phyloP scores from a whole-genome alignment of 2,329 filamentous ascomycete species.

The Sordariomycetes sp. region DNA sequence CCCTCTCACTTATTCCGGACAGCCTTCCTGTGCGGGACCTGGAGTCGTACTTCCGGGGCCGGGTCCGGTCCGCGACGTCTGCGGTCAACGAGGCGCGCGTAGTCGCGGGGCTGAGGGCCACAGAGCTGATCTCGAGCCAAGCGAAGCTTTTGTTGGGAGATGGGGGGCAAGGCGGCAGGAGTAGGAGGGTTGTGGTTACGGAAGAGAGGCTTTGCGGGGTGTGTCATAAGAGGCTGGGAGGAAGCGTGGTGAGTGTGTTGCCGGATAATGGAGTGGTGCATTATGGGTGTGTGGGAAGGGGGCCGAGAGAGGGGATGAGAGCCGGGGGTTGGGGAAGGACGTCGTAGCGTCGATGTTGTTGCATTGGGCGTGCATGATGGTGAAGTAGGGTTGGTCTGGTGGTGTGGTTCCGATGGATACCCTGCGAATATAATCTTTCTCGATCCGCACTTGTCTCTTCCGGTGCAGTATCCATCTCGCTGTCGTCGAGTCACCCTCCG shows the following conservation, averaged over 20 bases:
- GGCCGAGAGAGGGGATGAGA: slow-evolving; percentile 16
- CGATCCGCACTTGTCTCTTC: background rate
- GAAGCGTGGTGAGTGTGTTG: slow-evolving; percentile 82
- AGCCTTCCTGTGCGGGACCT: slow-evolving; percentile 68
- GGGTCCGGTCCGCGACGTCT: slow-evolving; percentile 78
- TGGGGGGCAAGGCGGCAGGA: slow-evolving; percentile 40
- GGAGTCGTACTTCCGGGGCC: slow-evolving; percentile 82
- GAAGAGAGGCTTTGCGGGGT: slow-evolving; percentile 87
- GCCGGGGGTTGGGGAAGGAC: slow-evolving; percentile 25
- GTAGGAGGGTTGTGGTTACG: slow-evolving; percentile 63
- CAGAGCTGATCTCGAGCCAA: slow-evolving; percentile 69
- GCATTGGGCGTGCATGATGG: slow-evolving; percentile 3
- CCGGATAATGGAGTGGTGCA: slow-evolving; percentile 76
- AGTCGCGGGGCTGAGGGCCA: slow-evolving; percentile 63
- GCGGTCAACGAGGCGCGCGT: slow-evolving; percentile 73
- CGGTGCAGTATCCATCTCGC: background rate
- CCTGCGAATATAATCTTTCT: slow-evolving; percentile 1
- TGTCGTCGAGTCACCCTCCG: background rate
- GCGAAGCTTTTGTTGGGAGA: slow-evolving; percentile 65
- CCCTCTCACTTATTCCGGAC: slow-evolving; percentile 75
- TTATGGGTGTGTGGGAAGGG: slow-evolving; percentile 60
- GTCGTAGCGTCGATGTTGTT: slow-evolving; percentile 11
- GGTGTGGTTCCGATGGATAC: background rate
- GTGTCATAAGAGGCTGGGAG: slow-evolving; percentile 86
- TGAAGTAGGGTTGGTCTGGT: background rate